Base-by-base conservation (phyloP, 352 stramenopile genomes). In the Phytophthora ohioensis region DNA sequence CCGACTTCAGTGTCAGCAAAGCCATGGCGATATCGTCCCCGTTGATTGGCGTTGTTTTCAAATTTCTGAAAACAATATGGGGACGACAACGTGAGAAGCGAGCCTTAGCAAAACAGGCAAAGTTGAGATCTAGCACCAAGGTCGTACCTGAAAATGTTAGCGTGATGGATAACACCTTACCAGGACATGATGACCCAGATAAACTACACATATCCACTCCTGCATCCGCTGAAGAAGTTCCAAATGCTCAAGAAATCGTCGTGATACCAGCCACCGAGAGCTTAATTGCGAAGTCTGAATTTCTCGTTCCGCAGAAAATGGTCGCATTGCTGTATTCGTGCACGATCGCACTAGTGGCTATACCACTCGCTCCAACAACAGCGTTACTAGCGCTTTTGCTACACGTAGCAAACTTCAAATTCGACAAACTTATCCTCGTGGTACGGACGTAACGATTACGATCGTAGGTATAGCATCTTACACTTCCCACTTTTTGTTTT, bases 291-390 rank as follows among this genome's bases (percentile, higher is more conserved):
- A 89, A 82, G 31, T 71, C 76, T 8, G 88, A 94, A 58, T 95
- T 95, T 53, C 69, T 89, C 8, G 84, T 94, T 6, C 85, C 85
- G 1, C 85, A 91, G 57, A 93, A 94, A 56, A 94, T 94, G 87
- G 86, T 95, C 4, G 85, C 84, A 21, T 64, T 95, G 47, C 59
- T 95, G 21, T 95, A 93, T 64, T 93, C 87, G 35, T 88, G 81
- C 43, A 93, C 88, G 17, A 86, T 95, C 34, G 79, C 79, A 1
- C 59, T 93, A 8, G 75, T 95, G 15, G 84, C 86, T 15, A 90
- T 93, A 27, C 86, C 87, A 2, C 73, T 96, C 35, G 87, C 84
- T 42, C 88, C 87, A 9, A 78, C 77, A 12, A 80, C 77, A 10
- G 82, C 82, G 11, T 32, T 94, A 3, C 35, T 92, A 3, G 71